Evolutionary conservation across 352 stramenopile genomes (phyloP), one percentile per base, ranked within the genome.

Genomic region (Globisporangium alternatum): DNA sequence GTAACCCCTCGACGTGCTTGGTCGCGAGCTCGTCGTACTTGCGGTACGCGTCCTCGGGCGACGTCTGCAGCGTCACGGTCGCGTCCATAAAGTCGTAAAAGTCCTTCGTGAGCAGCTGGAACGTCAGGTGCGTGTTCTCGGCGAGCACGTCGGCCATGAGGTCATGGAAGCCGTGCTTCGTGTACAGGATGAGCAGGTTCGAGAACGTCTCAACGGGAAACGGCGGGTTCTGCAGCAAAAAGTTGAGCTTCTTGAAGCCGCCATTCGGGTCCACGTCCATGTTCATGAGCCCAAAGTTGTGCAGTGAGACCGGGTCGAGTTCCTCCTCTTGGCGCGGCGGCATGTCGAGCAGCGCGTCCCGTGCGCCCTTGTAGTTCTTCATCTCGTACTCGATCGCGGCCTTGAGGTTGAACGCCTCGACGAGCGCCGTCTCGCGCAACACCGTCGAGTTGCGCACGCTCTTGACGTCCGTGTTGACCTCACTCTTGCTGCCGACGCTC

Each of bases 21-120:
- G 86, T 96, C 7, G 93, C 91, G 4, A 98, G 75, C 41, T 97
- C 90, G 57, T 98, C 93, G 65, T 97, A 98, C 71, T 98, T 97
- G 64, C 88, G 78, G 64, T 95, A 96, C 25, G 93, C 95, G 65
- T 98, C 95, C 37, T 98, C 93, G 0, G 96, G 94, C n/a, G 88
- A 97, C 9, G 93, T 98, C 60, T 96, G 82, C 30, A 92, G 74
- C 71, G 97, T 97, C 64, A 98, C 96, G 7, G 88, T 94, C 44
- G 95, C 92, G 65, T 99, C 93, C 68, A 99, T 89, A 60, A 98
- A 99, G 22, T 98, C 88, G 70, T 97, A 98, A 39, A 98, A 90
- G 65, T 98, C 95, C 55, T 93, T 86, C 3, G 81, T 89, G 19
- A 99, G 78, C 58, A 98, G 78, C 69, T 98, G 95, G 71, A 97